Conservation (phyloP, 2,329 filamentous ascomycete species). For the Aureobasidium uvarum region DNA sequence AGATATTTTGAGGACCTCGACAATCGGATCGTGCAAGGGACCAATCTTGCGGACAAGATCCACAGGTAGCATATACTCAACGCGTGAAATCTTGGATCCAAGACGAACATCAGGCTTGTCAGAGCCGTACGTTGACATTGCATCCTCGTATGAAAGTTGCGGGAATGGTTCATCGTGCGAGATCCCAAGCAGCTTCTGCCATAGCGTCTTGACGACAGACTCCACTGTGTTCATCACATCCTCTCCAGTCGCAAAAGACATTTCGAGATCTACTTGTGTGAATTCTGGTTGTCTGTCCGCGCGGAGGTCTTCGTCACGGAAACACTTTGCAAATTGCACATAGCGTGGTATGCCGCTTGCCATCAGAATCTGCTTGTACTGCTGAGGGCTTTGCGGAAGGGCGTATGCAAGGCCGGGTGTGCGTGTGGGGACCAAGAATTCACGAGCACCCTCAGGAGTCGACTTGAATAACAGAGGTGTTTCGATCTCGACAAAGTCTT, state of each 20-base stretch:
- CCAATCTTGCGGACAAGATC: conserved; percentile 75
- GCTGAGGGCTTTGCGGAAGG: conserved; percentile 91
- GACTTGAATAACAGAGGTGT: conserved; percentile 97
- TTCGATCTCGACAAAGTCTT: conserved; percentile 74
- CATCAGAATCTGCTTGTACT: conserved; percentile 99
- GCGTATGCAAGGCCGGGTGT: conserved; percentile 77
- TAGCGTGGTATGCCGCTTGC: conserved; percentile 79
- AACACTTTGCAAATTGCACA: conserved; percentile 91
- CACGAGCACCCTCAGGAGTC: conserved; percentile 89
- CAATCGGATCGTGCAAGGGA: conserved; percentile 62
- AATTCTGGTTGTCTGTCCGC: conserved; percentile 96
- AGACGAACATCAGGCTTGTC: conserved; percentile 92
- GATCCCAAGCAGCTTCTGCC: conserved; percentile 50
- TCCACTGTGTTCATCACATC: conserved; percentile 65
- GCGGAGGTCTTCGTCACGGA: conserved; percentile 89
- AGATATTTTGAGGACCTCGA: conserved; percentile 72
- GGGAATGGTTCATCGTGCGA: conserved; percentile 51
- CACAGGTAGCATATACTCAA: conserved; percentile 62
- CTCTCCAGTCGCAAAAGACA: conserved; percentile 74
- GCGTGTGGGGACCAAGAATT: conserved; percentile 90
- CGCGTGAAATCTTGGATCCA: conserved; percentile 57
- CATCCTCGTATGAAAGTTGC: conserved; percentile 68
- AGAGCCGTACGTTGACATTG: conserved; percentile 76
- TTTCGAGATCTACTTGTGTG: conserved; percentile 93
- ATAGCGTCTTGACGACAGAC: conserved; percentile 55